Evolutionary conservation across 169 alveolate genomes (phyloP).

Genomic region (Plasmodium gonderi): DNA sequence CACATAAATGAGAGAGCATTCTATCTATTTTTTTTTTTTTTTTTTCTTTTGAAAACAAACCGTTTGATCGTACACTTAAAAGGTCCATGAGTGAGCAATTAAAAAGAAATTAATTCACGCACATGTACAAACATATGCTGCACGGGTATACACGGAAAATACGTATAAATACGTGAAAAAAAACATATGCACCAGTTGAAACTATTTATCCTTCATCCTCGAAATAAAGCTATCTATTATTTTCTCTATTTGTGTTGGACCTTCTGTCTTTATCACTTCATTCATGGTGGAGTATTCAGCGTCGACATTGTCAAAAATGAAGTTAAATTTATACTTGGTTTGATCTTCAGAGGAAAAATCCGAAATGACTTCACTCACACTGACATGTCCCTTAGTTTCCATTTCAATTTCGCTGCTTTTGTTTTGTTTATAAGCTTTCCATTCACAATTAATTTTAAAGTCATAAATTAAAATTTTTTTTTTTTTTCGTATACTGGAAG

Average conservation of each 20-base stretch:
- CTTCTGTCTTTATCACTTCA: constrained; percentile 18
- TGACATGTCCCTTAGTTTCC: constrained; percentile 45
- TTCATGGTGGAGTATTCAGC: constrained; percentile 14
- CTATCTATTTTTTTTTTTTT: not conserved
- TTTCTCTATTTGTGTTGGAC: constrained; percentile 5
- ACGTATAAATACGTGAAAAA: too few relatives aligned
- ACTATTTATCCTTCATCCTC: constrained; percentile 31
- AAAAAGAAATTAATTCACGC: not conserved
- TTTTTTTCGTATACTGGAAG: constrained; percentile 79
- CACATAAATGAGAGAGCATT: not conserved
- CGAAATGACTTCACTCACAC: constrained; percentile 38
- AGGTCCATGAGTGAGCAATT: not conserved
- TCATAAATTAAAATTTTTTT: constrained; percentile 75
- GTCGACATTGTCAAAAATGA: constrained; percentile 12
- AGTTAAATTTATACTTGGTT: constrained; percentile 18
- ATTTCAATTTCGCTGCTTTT: constrained; percentile 39
- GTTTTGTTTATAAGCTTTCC: constrained; percentile 57
- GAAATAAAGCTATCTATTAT: constrained; percentile 41
- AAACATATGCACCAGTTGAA: not conserved
- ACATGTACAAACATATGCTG: too few relatives aligned
- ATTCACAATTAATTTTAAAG: constrained; percentile 46
- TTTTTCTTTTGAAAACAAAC: too few relatives aligned
- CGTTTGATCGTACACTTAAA: not conserved
- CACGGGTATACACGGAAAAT: too few relatives aligned
- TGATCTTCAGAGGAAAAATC: constrained; percentile 40